Conservation (phyloP, 2,329 filamentous ascomycete species). For the Seiridium unicorne region DNA sequence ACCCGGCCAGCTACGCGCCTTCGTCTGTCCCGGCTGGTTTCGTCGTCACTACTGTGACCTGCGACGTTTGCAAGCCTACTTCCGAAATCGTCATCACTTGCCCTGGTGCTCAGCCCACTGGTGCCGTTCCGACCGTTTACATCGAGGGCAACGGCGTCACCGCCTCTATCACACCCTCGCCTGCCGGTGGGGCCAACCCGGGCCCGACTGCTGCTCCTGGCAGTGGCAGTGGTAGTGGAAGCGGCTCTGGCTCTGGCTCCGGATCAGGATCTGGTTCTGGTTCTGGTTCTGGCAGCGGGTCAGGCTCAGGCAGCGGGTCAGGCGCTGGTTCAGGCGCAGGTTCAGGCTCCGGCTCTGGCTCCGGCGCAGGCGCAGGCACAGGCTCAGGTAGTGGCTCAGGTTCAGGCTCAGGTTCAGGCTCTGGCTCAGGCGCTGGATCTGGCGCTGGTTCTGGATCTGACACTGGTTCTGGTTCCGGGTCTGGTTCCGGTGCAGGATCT, state of each 20-base stretch:
- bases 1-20: constrained; percentile 24
- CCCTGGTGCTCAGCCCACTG: constrained; percentile 30
- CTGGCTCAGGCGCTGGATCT: background rate
- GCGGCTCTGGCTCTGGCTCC: background rate
- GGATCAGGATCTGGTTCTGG: background rate
- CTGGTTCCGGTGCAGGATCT: background rate
- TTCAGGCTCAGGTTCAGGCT: background rate
- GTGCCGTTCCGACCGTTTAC: constrained; percentile 20
- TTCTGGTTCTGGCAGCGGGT: background rate
- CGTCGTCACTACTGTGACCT: constrained; percentile 34
- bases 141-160: constrained; percentile 36
- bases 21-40: constrained; percentile 34
- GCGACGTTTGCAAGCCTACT: constrained; percentile 26
- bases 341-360: background rate
- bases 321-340: constrained; percentile 3
- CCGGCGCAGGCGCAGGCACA: constrained; percentile 2
- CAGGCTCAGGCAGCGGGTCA: constrained; percentile 2
- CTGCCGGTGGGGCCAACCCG: constrained; percentile 6
- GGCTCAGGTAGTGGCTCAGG: background rate
- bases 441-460: background rate
- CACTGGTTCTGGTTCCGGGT: background rate
- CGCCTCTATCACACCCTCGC: constrained; percentile 13
- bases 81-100: constrained; percentile 34
- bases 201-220: background rate
- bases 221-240: background rate